These are phyloP conservation scores for Delphinella strobiligena DNA, from an alignment of 2,329 filamentous ascomycete genomes.

Conservation along the genomic window DNA sequence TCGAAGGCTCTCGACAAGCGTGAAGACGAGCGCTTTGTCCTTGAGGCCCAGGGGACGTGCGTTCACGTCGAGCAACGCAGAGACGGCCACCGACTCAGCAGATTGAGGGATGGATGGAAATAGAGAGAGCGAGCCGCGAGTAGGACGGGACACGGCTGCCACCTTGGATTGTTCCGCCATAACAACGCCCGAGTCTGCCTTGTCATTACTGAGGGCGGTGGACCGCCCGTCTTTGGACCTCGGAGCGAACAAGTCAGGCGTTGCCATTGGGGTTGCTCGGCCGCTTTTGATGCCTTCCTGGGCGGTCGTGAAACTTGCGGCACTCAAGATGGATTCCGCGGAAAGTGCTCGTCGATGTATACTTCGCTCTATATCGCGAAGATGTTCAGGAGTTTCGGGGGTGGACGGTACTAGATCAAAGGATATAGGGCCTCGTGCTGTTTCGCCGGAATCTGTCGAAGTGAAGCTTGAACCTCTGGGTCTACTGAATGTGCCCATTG, in stretches of 20 bases:
- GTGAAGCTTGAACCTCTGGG: slow-evolving; percentile 40
- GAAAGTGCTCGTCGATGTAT: slow-evolving; percentile 40
- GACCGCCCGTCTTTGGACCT: background rate
- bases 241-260: background rate
- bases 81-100: slow-evolving; percentile 23
- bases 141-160: background rate
- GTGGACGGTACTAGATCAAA: slow-evolving; percentile 15
- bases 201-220: slow-evolving; percentile 1
- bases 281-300: slow-evolving; percentile 30
- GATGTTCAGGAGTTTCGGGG: slow-evolving; percentile 21
- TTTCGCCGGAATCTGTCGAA: slow-evolving; percentile 39
- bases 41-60: slow-evolving; percentile 35
- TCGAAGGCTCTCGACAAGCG: slow-evolving; percentile 41
- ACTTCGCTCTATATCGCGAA: slow-evolving; percentile 20
- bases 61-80: slow-evolving; percentile 27
- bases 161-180: slow-evolving; percentile 3
- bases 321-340: slow-evolving; percentile 47
- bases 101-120: slow-evolving; percentile 19
- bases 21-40: slow-evolving; percentile 42
- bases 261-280: background rate
- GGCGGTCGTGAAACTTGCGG: slow-evolving; percentile 53
- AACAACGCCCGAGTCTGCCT: background rate
- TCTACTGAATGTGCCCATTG: slow-evolving; percentile 64
- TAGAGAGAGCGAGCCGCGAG: slow-evolving; percentile 12
- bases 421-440: slow-evolving; percentile 26